Evolutionary conservation across 2,329 filamentous ascomycete species (phyloP).

Genomic region (Aureobasidium lini): DNA sequence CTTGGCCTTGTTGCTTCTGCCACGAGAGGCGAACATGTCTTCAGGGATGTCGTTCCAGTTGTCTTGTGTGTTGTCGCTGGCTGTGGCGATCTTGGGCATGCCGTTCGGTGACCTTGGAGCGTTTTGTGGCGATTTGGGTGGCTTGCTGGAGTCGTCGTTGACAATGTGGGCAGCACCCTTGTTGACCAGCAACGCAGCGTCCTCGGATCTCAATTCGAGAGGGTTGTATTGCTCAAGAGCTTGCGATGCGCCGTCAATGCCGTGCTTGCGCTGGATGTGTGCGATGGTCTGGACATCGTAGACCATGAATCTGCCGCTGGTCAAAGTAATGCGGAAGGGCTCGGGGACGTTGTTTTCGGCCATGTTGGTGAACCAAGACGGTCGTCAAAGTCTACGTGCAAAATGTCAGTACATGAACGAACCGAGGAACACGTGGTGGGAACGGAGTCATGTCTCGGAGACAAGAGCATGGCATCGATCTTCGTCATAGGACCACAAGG

Average conservation of each 20-base stretch:
- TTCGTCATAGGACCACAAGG: constrained; percentile 43
- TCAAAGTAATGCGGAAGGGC: constrained; percentile 70
- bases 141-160: constrained; percentile 68
- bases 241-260: constrained; percentile 84
- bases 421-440: not conserved
- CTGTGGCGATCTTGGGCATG: constrained; percentile 13
- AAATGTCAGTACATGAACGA: constrained; percentile 33
- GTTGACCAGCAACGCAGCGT: constrained; percentile 73
- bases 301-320: constrained; percentile 75
- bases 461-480: constrained; percentile 41
- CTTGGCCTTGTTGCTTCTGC: constrained; percentile 2
- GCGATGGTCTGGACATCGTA: constrained; percentile 80
- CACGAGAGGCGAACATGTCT: constrained; percentile 15
- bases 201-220: constrained; percentile 82
- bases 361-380: constrained; percentile 22
- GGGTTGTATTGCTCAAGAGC: constrained; percentile 91
- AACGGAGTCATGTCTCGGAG: not conserved
- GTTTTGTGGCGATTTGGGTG: constrained; percentile 14
- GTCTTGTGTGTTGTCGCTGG: constrained; percentile 11
- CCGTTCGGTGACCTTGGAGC: constrained; percentile 26
- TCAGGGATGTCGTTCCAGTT: constrained; percentile 18
- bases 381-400: constrained; percentile 48
- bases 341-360: constrained; percentile 34
- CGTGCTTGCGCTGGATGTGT: constrained; percentile 68
- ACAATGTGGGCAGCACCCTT: constrained; percentile 70